phyloP scores from a whole-genome alignment of 2,329 filamentous ascomycete genomes.

The Fusarium sp. region DNA sequence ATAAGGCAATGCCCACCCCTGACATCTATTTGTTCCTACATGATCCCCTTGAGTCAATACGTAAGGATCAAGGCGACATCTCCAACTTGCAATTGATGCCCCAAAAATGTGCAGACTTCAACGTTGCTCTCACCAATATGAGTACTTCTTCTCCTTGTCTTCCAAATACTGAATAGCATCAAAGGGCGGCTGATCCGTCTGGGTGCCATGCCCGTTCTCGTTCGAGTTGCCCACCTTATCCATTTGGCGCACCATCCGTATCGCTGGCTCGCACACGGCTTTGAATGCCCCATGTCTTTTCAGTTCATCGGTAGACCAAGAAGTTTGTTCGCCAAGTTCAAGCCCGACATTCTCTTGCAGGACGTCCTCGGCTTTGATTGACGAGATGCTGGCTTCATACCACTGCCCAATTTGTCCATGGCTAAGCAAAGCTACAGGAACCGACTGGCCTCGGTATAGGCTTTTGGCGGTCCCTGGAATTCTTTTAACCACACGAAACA shows the following conservation, averaged over 20 bases:
- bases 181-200: conserved; percentile 11
- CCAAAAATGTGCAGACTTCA: background rate
- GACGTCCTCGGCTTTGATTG: conserved; percentile 26
- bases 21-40: background rate
- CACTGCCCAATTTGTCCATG: conserved; percentile 36
- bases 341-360: conserved; percentile 46
- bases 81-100: background rate
- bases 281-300: conserved; percentile 39
- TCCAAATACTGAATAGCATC: conserved; percentile 14
- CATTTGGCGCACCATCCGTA: conserved; percentile 50
- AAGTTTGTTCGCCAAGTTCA: conserved; percentile 43
- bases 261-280: conserved; percentile 46
- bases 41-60: background rate
- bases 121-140: conserved; percentile 36
- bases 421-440: conserved; percentile 8
- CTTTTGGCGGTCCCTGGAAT: background rate
- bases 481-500: conserved; percentile 38
- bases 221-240: conserved; percentile 49
- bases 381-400: conserved; percentile 49
- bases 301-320: conserved; percentile 45
- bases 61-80: no score
- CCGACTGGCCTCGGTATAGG: conserved; percentile 25
- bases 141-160: conserved; percentile 2
- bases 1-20: background rate
- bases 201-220: conserved; percentile 38